Base-by-base conservation (phyloP, 2,329 filamentous ascomycete genomes). In the Xylaria multiplex region DNA sequence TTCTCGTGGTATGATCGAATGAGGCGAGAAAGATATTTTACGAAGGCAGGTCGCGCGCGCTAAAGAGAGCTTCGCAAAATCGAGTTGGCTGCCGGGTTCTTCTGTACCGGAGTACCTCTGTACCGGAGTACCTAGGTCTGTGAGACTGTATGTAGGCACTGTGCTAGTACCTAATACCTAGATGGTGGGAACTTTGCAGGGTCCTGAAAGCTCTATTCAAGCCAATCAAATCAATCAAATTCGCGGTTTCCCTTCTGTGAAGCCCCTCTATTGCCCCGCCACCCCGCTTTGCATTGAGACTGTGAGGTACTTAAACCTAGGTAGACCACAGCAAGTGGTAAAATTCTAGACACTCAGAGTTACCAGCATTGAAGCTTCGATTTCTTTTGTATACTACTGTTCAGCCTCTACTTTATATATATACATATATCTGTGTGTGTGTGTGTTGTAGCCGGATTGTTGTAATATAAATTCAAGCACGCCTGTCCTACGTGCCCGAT, bases 21-120 rank as follows among this genome's bases (percentile, higher is more conserved):
- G 8, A 58, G 43, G 46, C 40, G 53, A 55, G 43, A 40, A 68
- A 58, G 59, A 66, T 69, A 64, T 69, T 69, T 66, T 61, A 61
- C 64, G 57, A 66, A 48, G 49, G 24, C 24, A 55, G 48, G 54
- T 53, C 49, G 27, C 66, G 60, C 45, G n/a, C 66, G 60, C 63
- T 68, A 66, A 24, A 46, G 56, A 24, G 55, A 64, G 59, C 60
- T 64, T 61, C 61, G 57, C 57, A 49, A 61, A 54, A 48, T 57
- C 40, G 16, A 48, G 27, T 48, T 22, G 49, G 59, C 22, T 7
- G 40, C 40, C 22, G 19, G 19, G 19, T 19, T 19, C 19, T 19
- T 19, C 19, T 19, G 19, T 19, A 19, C 19, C 19, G 19, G 19
- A 19, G 19, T 19, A 19, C 19, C 19, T 19, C 19, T 19, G 22